These are phyloP conservation scores for Termitomyces sp. DNA, from an alignment of 768 basidiomycete genomes.

Conservation along the genomic window DNA sequence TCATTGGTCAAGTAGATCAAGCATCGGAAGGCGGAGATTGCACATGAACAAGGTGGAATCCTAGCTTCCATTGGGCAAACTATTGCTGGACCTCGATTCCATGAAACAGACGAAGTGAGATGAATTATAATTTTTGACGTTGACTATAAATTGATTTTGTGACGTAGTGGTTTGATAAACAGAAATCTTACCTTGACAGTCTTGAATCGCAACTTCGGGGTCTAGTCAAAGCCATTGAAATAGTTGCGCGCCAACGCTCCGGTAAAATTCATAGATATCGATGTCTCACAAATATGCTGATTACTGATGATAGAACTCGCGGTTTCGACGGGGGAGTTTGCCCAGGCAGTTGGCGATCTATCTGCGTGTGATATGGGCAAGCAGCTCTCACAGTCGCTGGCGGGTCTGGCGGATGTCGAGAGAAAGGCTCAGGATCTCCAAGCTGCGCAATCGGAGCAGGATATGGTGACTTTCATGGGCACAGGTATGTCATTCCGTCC, in stretches of 20 bases:
- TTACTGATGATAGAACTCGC: slow-evolving; percentile 55
- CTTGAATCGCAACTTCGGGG: slow-evolving; percentile 87
- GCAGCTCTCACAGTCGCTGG: slow-evolving; percentile 67
- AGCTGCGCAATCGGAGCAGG: slow-evolving; percentile 73
- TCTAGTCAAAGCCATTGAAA: slow-evolving; percentile 82
- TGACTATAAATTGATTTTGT: slow-evolving; percentile 1
- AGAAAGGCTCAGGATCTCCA: slow-evolving; percentile 71
- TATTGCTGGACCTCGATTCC: slow-evolving; percentile 74
- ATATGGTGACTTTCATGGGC: slow-evolving; percentile 76
- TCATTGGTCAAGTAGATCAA: slow-evolving; percentile 60
- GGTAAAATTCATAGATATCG: slow-evolving; percentile 37
- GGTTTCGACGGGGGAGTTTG: slow-evolving; percentile 72
- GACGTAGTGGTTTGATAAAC: slow-evolving; percentile 85
- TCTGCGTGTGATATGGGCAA: slow-evolving; percentile 73
- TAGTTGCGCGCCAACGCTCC: slow-evolving; percentile 77
- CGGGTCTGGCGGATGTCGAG: slow-evolving; percentile 71
- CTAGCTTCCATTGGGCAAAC: slow-evolving; percentile 82
- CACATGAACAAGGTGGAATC: slow-evolving; percentile 76
- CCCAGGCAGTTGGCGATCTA: slow-evolving; percentile 65
- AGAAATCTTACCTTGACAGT: slow-evolving; percentile 81
- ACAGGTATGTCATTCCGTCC: slow-evolving; percentile 45
- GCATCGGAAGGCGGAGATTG: slow-evolving; percentile 74
- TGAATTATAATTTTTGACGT: neutral
- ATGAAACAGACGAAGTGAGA: slow-evolving; percentile 82
- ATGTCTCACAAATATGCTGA: neutral